Conservation (phyloP, 768 basidiomycete genomes). For the Dictyophora rubrovolvata region DNA sequence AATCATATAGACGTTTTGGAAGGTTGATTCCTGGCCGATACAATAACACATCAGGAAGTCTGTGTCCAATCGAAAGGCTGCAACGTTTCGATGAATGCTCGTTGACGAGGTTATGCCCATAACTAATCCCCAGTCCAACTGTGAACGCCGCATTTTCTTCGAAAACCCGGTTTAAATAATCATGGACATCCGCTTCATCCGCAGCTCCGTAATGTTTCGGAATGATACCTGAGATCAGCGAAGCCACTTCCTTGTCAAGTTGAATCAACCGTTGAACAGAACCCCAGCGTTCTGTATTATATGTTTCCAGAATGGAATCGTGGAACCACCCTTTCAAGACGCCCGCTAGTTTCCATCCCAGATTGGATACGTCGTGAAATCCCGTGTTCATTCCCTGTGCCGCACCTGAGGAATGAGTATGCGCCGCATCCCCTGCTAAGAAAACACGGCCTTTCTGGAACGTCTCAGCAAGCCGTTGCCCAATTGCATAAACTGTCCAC, state of each 20-base stretch:
- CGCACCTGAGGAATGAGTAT: slow-evolving; percentile 12
- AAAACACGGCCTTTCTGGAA: slow-evolving; percentile 9
- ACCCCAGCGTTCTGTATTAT: slow-evolving; percentile 10
- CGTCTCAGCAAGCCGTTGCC: slow-evolving; percentile 10
- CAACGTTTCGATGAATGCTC: neutral
- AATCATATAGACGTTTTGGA: slow-evolving; percentile 7
- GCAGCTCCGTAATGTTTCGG: slow-evolving; percentile 11
- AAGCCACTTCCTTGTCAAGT: slow-evolving; percentile 14
- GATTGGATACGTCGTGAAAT: slow-evolving; percentile 11
- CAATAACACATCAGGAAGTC: slow-evolving; percentile 11
- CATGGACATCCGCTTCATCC: slow-evolving; percentile 8
- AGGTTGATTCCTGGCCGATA: slow-evolving; percentile 9
- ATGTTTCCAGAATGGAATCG: slow-evolving; percentile 8
- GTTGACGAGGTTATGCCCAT: slow-evolving; percentile 9
- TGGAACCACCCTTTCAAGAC: slow-evolving; percentile 5
- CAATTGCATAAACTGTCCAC: slow-evolving; percentile 13
- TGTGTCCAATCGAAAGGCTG: slow-evolving; percentile 7
- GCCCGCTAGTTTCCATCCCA: slow-evolving; percentile 12
- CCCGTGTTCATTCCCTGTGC: slow-evolving; percentile 13
- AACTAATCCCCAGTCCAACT: slow-evolving; percentile 14
- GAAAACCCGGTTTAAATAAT: slow-evolving; percentile 11
- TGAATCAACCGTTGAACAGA: slow-evolving; percentile 12
- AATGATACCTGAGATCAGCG: slow-evolving; percentile 13
- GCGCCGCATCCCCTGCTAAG: slow-evolving; percentile 12
- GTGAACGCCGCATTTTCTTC: slow-evolving; percentile 12